Percentiles rank a stretch among this genome's conserved stretches.
Conservation (phyloP, 2,329 filamentous ascomycete genomes). For the Leptographium galeiforme region DNA sequence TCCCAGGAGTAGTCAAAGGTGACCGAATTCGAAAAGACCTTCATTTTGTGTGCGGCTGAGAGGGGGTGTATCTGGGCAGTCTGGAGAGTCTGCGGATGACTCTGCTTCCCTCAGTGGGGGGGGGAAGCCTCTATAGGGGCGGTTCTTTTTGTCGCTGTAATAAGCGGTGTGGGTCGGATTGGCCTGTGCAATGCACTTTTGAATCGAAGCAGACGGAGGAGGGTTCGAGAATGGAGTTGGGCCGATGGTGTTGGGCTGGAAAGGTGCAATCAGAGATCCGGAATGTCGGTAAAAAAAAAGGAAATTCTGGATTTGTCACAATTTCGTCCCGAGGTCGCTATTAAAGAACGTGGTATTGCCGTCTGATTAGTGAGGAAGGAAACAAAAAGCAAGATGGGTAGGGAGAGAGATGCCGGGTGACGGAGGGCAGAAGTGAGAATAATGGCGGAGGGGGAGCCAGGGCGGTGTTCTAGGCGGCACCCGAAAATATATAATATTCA, state of each 20-base stretch:
- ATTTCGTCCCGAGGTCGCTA: neutral
- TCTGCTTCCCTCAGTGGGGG: neutral
- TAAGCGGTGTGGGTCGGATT: neutral
- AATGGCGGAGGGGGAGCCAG: neutral
- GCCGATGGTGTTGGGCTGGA: neutral
- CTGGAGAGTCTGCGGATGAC: no score
- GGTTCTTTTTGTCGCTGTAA: no score
- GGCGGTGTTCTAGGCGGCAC: neutral
- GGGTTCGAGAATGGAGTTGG: neutral
- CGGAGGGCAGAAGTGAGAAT: neutral
- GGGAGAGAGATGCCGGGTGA: neutral
- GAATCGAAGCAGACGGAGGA: neutral
- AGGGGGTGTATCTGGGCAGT: no score
- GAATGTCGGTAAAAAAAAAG: neutral
- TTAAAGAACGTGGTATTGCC: neutral
- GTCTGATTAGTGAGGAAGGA: neutral
- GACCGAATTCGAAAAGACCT: constrained; percentile 82
- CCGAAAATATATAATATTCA: constrained; percentile 4
- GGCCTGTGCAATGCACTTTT: neutral
- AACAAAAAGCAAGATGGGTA: neutral
- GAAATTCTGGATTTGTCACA: neutral
- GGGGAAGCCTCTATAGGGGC: neutral
- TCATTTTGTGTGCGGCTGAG: constrained; percentile 45
- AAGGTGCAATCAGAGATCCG: neutral
- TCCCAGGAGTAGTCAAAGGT: constrained; percentile 98